Percentiles rank a stretch among this genome's conserved stretches.
Conservation (phyloP, 1,284 basidiomycete genomes). For the Cystobasidium sp. region DNA sequence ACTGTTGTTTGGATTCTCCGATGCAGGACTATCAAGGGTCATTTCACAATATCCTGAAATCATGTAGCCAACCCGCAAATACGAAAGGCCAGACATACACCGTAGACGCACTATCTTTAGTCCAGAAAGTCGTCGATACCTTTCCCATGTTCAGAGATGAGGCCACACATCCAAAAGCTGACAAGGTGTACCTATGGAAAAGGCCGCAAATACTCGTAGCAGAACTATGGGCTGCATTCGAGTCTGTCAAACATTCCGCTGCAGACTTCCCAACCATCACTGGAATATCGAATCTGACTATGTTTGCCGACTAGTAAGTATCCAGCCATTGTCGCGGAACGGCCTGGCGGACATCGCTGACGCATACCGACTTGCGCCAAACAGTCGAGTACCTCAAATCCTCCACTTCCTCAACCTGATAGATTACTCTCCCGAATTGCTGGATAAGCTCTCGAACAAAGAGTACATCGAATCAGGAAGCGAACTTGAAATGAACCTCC, state of each 20-base stretch:
- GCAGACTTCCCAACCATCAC: constrained; percentile 12
- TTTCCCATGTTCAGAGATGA: constrained; percentile 75
- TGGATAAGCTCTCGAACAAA: constrained; percentile 1
- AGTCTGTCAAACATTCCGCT: background rate
- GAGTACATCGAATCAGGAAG: constrained; percentile 32
- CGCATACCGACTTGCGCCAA: background rate
- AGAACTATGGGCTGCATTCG: constrained; percentile 63
- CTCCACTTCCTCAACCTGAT: constrained; percentile 33
- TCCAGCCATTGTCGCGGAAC: background rate
- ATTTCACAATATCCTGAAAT: constrained; percentile 68
- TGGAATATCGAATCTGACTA: constrained; percentile 28
- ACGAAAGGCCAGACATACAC: background rate
- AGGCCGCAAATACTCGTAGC: constrained; percentile 81
- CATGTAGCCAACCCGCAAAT: constrained; percentile 61
- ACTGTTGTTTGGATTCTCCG: too few species aligned
- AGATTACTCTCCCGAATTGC: constrained; percentile 29
- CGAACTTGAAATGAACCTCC: constrained; percentile 63
- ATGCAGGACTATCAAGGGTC: constrained; percentile 71
- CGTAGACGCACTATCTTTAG: constrained; percentile 64
- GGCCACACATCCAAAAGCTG: constrained; percentile 26
- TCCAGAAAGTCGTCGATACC: constrained; percentile 68
- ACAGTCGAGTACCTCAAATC: constrained; percentile 43
- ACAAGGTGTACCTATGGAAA: constrained; percentile 73
- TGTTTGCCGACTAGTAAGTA: constrained; percentile 43
- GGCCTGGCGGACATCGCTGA: background rate